phyloP scores from a whole-genome alignment of 352 stramenopile genomes.

The Phytophthora agathidicida region DNA sequence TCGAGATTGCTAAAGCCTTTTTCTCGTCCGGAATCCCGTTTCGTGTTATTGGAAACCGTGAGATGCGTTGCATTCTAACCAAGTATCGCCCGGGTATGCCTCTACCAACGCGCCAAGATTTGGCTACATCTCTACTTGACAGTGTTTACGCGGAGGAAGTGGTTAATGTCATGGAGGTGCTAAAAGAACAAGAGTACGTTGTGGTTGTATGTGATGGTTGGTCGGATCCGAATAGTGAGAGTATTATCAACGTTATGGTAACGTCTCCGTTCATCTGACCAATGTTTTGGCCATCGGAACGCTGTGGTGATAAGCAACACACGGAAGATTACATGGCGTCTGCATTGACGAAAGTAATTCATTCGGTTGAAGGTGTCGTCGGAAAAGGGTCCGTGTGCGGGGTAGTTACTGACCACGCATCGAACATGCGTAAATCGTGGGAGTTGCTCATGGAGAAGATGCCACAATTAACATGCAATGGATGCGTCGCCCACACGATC shows the following conservation, averaged over 20 bases:
- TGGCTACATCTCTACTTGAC: not conserved
- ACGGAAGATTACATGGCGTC: constrained; percentile 7
- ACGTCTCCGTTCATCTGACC: constrained; percentile 10
- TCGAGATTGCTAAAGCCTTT: not conserved
- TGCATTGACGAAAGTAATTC: not conserved
- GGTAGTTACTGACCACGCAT: constrained; percentile 6
- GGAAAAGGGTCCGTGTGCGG: not conserved
- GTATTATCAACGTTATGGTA: constrained; percentile 21
- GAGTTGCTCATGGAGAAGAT: not conserved
- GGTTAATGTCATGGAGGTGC: not conserved
- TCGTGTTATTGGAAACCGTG: not conserved
- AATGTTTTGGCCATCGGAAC: constrained; percentile 12
- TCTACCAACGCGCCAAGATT: not conserved
- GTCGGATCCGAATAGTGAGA: constrained; percentile 24
- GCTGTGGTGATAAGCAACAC: not conserved
- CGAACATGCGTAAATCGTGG: constrained; percentile 11
- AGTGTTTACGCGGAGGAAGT: not conserved
- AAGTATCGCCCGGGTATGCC: not conserved
- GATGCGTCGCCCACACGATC: constrained; percentile 6
- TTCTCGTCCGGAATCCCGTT: constrained; percentile 1
- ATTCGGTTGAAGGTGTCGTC: not conserved
- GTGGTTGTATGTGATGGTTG: constrained; percentile 15
- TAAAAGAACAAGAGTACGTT: not conserved
- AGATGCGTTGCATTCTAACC: not conserved
- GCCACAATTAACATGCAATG: not conserved